Evolutionary conservation across 352 stramenopile species (phyloP), one percentile per base, ranked within the genome.

Genomic region (Salisapilia sapeloensis): DNA sequence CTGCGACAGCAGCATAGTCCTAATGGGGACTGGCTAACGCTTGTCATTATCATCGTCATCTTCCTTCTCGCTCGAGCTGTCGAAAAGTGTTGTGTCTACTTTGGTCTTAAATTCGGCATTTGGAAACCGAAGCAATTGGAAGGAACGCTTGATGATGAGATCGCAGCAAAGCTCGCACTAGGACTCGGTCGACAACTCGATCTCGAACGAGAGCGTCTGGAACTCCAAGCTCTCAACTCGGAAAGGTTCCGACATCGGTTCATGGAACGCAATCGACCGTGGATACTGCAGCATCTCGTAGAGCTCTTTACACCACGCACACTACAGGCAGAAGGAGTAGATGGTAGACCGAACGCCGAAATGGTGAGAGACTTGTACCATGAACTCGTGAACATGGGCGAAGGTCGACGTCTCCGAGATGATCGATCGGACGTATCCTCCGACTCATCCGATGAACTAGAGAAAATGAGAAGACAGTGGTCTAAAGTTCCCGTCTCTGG

Each of bases 291-390:
- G 42, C 92, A 98, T 53, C 59, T 98, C 11, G 76, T 89, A 1
- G 91, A 98, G 46, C 59, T 98, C 13, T 84, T 98, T 33, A 98
- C 92, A 17, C 91, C 93, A 9, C 57, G 89, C 7, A 92, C 78
- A 24, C 56, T 97, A 22, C 54, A 91, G 33, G 51, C 60, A 2
- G 41, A 47, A 0, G 45, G 40, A 4, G 33, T 45, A 2, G 84
- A 96, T 37, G 79, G 77, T 3, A 64, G 81, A 0, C 76, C 87
- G 24, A 79, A 92, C 17, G 63, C 82, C 23, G 91, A 98, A 47
- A 97, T 95, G 44, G 65, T 98, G n/a, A 75, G 89, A 14, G 83
- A 97, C 50, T 67, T 97, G 9, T 97, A 98, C 55, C 76, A 93
- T 41, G 87, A 97, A 42, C 69, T 98, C 7, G 86, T 96, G 54